These are phyloP conservation scores for Myxozyma melibiosi DNA, from an alignment of 805 yeast genomes.

Conservation along the genomic window DNA sequence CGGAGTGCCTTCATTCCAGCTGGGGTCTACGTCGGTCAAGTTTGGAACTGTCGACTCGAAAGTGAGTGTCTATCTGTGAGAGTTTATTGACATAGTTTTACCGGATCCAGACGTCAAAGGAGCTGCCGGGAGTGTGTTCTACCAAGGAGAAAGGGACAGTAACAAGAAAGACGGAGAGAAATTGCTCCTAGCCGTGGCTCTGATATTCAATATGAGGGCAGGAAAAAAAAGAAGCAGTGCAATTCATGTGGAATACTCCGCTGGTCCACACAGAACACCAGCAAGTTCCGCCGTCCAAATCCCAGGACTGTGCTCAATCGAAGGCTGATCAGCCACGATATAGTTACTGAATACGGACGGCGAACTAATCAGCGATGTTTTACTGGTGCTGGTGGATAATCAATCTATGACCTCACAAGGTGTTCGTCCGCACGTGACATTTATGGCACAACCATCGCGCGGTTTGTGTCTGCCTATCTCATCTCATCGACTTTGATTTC, in stretches of 20 bases:
- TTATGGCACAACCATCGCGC: constrained; percentile 6
- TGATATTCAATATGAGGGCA: too few species aligned
- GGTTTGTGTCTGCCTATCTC: constrained; percentile 4
- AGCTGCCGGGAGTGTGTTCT: not conserved
- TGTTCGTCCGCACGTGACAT: not conserved
- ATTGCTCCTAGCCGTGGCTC: too few species aligned
- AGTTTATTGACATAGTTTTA: too few species aligned
- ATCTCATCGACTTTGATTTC: constrained; percentile 18
- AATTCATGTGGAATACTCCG: too few species aligned
- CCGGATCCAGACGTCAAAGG: not conserved
- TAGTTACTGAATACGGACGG: too few species aligned
- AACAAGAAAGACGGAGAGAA: not conserved
- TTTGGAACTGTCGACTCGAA: constrained; percentile 22
- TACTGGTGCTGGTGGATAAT: not conserved
- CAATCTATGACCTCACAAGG: not conserved
- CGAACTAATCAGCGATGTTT: too few species aligned
- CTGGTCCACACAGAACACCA: too few species aligned
- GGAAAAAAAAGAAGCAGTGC: too few species aligned
- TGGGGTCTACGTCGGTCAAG: constrained; percentile 16
- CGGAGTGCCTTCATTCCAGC: constrained; percentile 22
- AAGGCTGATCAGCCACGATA: too few species aligned
- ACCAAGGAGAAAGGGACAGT: not conserved
- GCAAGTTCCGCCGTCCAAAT: too few species aligned
- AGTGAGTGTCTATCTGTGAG: constrained; percentile 6
- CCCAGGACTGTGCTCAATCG: too few species aligned